Base-by-base conservation (phyloP, 495 filamentous ascomycete genomes). In the Entonaema liquescens region DNA sequence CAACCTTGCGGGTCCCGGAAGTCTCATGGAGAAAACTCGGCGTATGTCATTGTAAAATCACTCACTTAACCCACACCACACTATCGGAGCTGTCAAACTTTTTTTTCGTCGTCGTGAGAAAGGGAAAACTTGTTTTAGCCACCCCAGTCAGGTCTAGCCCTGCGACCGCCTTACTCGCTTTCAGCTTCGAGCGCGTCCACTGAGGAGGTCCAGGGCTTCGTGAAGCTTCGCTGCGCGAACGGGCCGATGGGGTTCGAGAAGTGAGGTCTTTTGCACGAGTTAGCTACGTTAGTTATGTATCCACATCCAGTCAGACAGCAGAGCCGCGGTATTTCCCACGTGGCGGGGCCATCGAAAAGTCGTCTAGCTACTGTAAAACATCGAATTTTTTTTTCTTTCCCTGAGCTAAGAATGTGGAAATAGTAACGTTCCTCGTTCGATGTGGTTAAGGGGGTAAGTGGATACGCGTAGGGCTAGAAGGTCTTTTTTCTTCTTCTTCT, bases 151-250 rank as follows among this genome's bases (percentile, higher is more conserved):
- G 38, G 53, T 17, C 38, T 70, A 59, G 67, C 54, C 59, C 60
- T 60, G 52, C 54, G 3, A 36, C 29, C 67, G 67, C 67, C 67
- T 70, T 64, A 70, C 67, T 70, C 60, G 29, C 59, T 68, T 64
- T 70, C 67, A 70, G 67, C 67, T 60, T 54, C 35, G 62, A 68
- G 59, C 59, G 36, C 31, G 38, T 25, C 62, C 28, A 65, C 38
- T 59, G 29, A 59, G 54, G 23, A 53, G n/a, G n/a, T n/a, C n/a
- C n/a, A n/a, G n/a, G 23, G 19, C 40, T 47, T 50, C 17, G 19
- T 35, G 53, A 58, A 47, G 54, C 19, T 23, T 57, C 19, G 9
- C 33, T 4, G 1, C 17, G 44, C 60, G 42, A 67, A n/a, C 50
- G 65, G 65, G 15, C 65, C 65, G 65, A 57, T 62, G 42, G 49